Conservation (phyloP, 1,284 basidiomycete species). For the Cryptococcus deneoformans region DNA sequence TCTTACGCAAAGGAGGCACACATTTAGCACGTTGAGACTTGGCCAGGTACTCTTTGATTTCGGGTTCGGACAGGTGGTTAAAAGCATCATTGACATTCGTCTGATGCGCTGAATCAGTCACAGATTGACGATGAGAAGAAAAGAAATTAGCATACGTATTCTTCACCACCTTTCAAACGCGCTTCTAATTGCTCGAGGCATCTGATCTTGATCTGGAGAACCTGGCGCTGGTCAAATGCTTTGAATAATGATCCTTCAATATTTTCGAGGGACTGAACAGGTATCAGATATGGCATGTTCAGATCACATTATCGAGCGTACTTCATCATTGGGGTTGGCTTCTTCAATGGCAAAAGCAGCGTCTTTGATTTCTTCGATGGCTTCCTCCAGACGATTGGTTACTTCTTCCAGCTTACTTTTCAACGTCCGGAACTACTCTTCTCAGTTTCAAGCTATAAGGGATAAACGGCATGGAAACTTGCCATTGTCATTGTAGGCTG, state of each 20-base stretch:
- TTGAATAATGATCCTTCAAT: constrained; percentile 16
- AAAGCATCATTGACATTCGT: constrained; percentile 16
- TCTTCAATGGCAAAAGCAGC: constrained; percentile 29
- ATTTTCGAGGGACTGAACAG: constrained; percentile 15
- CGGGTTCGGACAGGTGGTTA: constrained; percentile 8
- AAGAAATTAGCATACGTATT: constrained; percentile 48
- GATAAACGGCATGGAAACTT: not conserved
- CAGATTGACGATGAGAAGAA: constrained; percentile 21
- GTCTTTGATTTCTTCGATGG: constrained; percentile 14
- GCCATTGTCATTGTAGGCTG: constrained; percentile 3
- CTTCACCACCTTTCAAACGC: constrained; percentile 55
- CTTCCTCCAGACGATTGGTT: constrained; percentile 17
- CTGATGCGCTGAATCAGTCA: constrained; percentile 2
- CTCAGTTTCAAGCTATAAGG: not conserved
- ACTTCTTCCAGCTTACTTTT: constrained; percentile 13
- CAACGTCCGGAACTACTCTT: constrained; percentile 10
- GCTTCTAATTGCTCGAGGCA: constrained; percentile 60
- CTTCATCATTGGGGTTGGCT: constrained; percentile 25
- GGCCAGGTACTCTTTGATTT: constrained; percentile 19
- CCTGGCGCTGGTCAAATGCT: constrained; percentile 14
- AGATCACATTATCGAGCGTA: not conserved
- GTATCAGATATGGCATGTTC: not conserved
- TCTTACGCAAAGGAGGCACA: constrained; percentile 9
- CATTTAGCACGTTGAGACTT: constrained; percentile 26
- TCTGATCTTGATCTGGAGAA: constrained; percentile 29